Evolutionary conservation across 495 filamentous ascomycete species (phyloP).

Genomic region (Cudoniella acicularis): DNA sequence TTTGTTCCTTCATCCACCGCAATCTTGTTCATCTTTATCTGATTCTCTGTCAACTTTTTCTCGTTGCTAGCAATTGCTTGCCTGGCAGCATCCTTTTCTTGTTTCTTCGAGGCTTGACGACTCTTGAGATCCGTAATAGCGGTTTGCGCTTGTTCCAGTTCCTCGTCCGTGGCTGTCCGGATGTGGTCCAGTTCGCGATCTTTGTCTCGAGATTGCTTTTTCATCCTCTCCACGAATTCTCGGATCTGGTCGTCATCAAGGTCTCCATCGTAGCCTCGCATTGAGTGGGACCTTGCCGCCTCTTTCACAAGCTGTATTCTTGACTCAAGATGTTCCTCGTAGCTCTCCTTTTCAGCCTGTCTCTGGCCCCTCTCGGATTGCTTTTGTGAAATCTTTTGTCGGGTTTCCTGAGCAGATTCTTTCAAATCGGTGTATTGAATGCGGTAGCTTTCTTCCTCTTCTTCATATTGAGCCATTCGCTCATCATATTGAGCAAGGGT

Average conservation of each 20-base stretch:
- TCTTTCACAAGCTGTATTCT: conserved; percentile 73
- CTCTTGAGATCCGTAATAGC: conserved; percentile 65
- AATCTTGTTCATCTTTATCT: conserved; percentile 63
- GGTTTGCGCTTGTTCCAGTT: conserved; percentile 62
- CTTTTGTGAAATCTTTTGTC: conserved; percentile 61
- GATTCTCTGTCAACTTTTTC: conserved; percentile 55
- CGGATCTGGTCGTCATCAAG: conserved; percentile 69
- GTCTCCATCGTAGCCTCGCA: conserved; percentile 78
- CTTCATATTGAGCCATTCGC: conserved; percentile 57
- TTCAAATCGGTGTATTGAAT: conserved; percentile 61
- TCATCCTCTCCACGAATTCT: conserved; percentile 73
- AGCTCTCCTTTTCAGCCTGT: conserved; percentile 80
- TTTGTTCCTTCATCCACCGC: conserved; percentile 80
- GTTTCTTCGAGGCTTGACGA: conserved; percentile 60
- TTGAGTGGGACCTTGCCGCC: conserved; percentile 70
- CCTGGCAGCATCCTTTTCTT: conserved; percentile 65
- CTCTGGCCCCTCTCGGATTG: conserved; percentile 78
- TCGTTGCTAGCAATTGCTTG: conserved; percentile 68
- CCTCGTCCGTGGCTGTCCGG: conserved; percentile 66
- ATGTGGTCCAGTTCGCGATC: conserved; percentile 68
- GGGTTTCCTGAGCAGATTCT: conserved; percentile 53
- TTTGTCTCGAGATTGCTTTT: conserved; percentile 73
- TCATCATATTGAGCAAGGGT: conserved; percentile 81
- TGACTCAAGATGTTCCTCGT: conserved; percentile 69
- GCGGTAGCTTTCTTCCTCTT: conserved; percentile 59